Percentiles rank a stretch among this genome's conserved stretches.
Evolutionary conservation across 768 basidiomycete species (phyloP).

Genomic region (Suillus spraguei): DNA sequence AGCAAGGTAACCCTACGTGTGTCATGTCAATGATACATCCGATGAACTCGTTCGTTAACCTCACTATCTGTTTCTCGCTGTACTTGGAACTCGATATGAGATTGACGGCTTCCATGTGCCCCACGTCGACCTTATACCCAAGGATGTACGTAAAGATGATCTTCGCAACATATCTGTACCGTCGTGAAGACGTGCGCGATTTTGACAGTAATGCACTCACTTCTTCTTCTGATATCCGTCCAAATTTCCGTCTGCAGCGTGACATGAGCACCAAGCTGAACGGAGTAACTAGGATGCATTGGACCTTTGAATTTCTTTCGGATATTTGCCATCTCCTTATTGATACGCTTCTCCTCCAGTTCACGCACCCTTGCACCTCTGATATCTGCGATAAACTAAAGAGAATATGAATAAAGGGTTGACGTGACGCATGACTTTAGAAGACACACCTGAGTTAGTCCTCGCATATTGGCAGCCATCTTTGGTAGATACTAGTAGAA

Average conservation of each 20-base stretch:
- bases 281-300: slow-evolving; percentile 13
- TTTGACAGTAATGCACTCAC: slow-evolving; percentile 43
- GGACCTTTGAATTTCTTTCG: slow-evolving; percentile 97
- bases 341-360: slow-evolving; percentile 97
- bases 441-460: slow-evolving; percentile 79
- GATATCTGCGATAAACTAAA: slow-evolving; percentile 97
- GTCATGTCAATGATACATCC: slow-evolving; percentile 1
- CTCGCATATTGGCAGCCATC: slow-evolving; percentile 93
- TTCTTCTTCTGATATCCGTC: slow-evolving; percentile 95
- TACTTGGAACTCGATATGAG: slow-evolving; percentile 95
- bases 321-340: slow-evolving; percentile 99
- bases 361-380: slow-evolving; percentile 96
- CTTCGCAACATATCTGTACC: slow-evolving; percentile 89
- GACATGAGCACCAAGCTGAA: slow-evolving; percentile 11
- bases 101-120: slow-evolving; percentile 99
- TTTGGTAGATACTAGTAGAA: background rate
- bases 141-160: slow-evolving; percentile 99
- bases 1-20: slow-evolving; percentile 88
- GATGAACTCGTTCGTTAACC: slow-evolving; percentile 29
- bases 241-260: slow-evolving; percentile 69
- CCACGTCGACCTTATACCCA: slow-evolving; percentile 98
- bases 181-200: slow-evolving; percentile 12
- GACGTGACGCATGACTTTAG: background rate
- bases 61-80: slow-evolving; percentile 97
- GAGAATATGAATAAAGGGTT: slow-evolving; percentile 3